Percentiles rank a stretch among this genome's conserved stretches.
Evolutionary conservation across 495 filamentous ascomycete species (phyloP).

Genomic region (Oidiodendron maius): DNA sequence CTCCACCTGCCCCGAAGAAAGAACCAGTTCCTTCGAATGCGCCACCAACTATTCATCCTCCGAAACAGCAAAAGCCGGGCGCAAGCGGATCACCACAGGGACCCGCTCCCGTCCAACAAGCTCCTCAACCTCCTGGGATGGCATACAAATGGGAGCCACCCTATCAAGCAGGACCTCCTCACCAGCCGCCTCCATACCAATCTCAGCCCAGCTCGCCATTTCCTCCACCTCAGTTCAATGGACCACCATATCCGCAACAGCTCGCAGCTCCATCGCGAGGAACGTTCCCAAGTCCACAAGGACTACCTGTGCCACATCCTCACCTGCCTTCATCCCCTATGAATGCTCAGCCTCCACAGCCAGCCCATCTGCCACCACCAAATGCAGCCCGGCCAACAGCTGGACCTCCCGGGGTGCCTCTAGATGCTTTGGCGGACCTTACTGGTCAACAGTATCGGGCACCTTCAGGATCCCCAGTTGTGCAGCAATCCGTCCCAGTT

Average conservation of each 20-base stretch:
- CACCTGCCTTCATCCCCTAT: slow-evolving; percentile 20
- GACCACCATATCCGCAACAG: slow-evolving; percentile 11
- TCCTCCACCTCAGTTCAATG: slow-evolving; percentile 2
- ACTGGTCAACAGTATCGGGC: slow-evolving; percentile 21
- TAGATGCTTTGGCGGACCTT: slow-evolving; percentile 21
- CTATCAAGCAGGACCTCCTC: slow-evolving; percentile 25
- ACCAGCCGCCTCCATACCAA: slow-evolving; percentile 11
- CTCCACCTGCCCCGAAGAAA: slow-evolving; percentile 3
- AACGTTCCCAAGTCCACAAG: slow-evolving; percentile 18
- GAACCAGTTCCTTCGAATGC: slow-evolving; percentile 5
- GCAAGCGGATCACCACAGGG: slow-evolving; percentile 15
- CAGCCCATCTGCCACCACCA: slow-evolving; percentile 15
- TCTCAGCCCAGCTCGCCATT: not conserved
- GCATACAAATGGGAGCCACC: slow-evolving; percentile 43
- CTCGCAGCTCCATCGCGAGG: slow-evolving; percentile 8
- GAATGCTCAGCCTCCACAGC: slow-evolving; percentile 11
- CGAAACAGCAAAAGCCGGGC: slow-evolving; percentile 7
- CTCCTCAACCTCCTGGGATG: not conserved
- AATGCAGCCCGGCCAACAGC: slow-evolving; percentile 10
- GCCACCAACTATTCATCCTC: not conserved
- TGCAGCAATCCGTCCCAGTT: not conserved
- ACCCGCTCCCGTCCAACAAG: slow-evolving; percentile 14
- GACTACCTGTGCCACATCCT: slow-evolving; percentile 23
- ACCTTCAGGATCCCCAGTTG: slow-evolving; percentile 14
- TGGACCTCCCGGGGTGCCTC: slow-evolving; percentile 13